Base-by-base conservation (phyloP, 2,329 filamentous ascomycete genomes). In the Aurifilum marmelostoma region DNA sequence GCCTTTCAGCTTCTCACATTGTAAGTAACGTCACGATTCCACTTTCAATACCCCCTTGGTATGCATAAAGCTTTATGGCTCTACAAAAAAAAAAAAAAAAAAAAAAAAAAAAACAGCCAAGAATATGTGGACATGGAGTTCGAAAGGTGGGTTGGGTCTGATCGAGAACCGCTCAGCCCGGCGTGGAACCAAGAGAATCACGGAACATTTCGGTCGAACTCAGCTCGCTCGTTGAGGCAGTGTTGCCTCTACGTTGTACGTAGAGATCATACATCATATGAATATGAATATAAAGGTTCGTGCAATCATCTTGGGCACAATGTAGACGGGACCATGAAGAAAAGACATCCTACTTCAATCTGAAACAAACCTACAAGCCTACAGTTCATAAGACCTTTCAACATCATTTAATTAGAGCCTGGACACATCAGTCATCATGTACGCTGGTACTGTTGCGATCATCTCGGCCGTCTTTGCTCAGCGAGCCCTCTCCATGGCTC, bases 211-310 rank as follows among this genome's bases (percentile, higher is more conserved):
- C 29, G 16, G 29, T 16, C 56, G 56, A 11, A 11, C 21, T 34
- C 32, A 59, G 56, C 56, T 59, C 14, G 16, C 9, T 59, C 56
- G 9, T 34, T 59, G 56, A 59, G 56, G 56, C 56, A 12, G 56
- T 59, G 56, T 34, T 34, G 56, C 29, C 8, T 32, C 18, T 34
- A 7, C 6, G 8, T 16, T 59, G 50, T 54, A 0, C 18, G 14
- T n/a, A 8, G 9, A 18, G 32, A 59, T 34, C 16, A 18, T 34
- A 3, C 14, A 18, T 34, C 16, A 7, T 18, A 27, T 34, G 7
- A 9, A 29, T 32, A 4, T 34, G 29, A 59, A 59, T 59, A 59
- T 59, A 59, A 59, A 59, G 32, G 6, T 59, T 16, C 11, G 56
- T n/a, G 56, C 34, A 4, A 3, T 18, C 29, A 21, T 59, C 56